Evolutionary conservation across 306 rosid genomes (phyloP).

Genomic region (Carpinus viminea): DNA sequence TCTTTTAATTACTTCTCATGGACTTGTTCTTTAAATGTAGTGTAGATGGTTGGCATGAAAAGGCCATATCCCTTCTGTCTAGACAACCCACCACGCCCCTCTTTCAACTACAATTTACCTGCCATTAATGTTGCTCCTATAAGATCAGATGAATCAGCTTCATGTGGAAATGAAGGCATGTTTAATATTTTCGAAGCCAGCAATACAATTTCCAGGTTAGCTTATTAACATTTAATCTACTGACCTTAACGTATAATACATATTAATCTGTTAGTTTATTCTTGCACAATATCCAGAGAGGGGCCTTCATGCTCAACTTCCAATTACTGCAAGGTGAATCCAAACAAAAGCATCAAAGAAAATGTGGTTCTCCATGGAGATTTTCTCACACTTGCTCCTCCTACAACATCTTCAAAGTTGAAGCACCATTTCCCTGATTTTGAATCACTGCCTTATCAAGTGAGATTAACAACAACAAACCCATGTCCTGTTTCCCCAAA

Average conservation of each 20-base stretch:
- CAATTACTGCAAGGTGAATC: conserved; percentile 33
- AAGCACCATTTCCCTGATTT: conserved; percentile 33
- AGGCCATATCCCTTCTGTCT: conserved; percentile 63
- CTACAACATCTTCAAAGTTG: conserved; percentile 31
- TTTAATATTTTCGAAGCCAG: conserved; percentile 29
- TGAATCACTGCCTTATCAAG: conserved; percentile 39
- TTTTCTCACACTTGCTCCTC: conserved; percentile 65
- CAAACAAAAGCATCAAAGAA: conserved; percentile 38
- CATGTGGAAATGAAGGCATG: conserved; percentile 30
- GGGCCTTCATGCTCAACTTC: conserved; percentile 44
- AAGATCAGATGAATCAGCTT: conserved; percentile 43
- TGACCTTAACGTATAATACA: conserved; percentile 2
- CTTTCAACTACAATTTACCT: conserved; percentile 43
- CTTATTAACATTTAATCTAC: conserved; percentile 10
- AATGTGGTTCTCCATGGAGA: conserved; percentile 40
- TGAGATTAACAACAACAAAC: conserved; percentile 17
- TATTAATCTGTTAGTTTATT: conserved; percentile 14
- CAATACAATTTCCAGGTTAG: conserved; percentile 51
- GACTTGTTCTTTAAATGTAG: conserved; percentile 12
- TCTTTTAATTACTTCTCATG: not conserved
- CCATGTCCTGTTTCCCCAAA: not conserved
- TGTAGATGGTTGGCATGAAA: conserved; percentile 65
- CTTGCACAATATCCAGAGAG: conserved; percentile 48
- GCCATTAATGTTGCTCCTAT: conserved; percentile 35
- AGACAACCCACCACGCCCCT: conserved; percentile 41